phyloP scores from a whole-genome alignment of 1,284 basidiomycete genomes.

The Ustilago shanxiensis region DNA sequence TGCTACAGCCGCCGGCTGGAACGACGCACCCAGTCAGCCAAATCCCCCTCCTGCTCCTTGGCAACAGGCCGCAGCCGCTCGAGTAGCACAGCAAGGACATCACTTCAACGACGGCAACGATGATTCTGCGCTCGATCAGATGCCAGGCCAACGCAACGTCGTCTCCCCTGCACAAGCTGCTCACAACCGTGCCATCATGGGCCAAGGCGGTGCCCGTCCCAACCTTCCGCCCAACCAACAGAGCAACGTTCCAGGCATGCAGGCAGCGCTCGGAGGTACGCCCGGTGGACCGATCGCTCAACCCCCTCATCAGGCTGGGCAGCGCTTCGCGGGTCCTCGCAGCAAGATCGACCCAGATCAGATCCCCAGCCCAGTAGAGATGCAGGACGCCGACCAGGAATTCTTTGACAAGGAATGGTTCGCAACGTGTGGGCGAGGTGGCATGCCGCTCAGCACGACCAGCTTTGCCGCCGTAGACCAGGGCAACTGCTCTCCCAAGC shows the following conservation, averaged over 20 bases:
- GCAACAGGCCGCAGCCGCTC: conserved; percentile 64
- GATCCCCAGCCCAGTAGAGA: conserved; percentile 89
- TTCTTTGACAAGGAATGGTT: conserved; percentile 84
- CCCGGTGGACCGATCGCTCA: conserved; percentile 55
- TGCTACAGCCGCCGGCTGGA: conserved; percentile 52
- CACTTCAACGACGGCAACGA: conserved; percentile 40
- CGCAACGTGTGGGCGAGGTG: conserved; percentile 79
- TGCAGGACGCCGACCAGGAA: conserved; percentile 84
- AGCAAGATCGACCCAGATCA: conserved; percentile 89
- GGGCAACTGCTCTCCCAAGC: conserved; percentile 80
- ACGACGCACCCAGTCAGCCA: conserved; percentile 62
- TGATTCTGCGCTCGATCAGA: conserved; percentile 65
- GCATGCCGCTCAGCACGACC: conserved; percentile 82
- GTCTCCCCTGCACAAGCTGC: conserved; percentile 62
- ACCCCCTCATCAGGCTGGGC: conserved; percentile 71
- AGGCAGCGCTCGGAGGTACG: conserved; percentile 34
- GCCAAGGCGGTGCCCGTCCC: conserved; percentile 23
- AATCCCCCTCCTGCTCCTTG: conserved; percentile 60
- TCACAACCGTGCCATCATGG: conserved; percentile 62
- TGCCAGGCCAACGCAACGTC: conserved; percentile 66
- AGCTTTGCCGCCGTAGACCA: conserved; percentile 92
- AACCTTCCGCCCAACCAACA: conserved; percentile 41
- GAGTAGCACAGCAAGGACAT: conserved; percentile 53
- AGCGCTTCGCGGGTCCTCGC: conserved; percentile 75
- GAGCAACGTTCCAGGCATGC: conserved; percentile 43